A percentile compares a stretch with the other conserved stretches of the same genome.
Conservation (phyloP, 2,329 filamentous ascomycete genomes). For the Hypocreales sp. region DNA sequence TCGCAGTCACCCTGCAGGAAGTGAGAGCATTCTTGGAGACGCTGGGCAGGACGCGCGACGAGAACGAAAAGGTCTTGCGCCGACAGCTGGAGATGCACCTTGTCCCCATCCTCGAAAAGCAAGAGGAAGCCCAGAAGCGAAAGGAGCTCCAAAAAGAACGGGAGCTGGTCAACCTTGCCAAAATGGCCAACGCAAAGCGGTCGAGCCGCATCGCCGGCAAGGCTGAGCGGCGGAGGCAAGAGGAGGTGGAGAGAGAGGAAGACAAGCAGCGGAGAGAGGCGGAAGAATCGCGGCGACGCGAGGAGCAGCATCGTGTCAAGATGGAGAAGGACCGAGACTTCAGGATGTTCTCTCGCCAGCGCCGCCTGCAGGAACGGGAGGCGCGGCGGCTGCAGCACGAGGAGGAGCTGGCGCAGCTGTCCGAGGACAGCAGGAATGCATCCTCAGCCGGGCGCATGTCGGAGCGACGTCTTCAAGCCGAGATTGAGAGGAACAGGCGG, state of each 20-base stretch:
- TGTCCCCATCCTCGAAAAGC: constrained; percentile 69
- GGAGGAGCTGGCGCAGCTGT: constrained; percentile 65
- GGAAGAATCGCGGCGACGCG: constrained; percentile 48
- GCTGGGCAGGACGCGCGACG: constrained; percentile 62
- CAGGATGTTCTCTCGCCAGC: constrained; percentile 69
- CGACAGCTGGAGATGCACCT: constrained; percentile 62
- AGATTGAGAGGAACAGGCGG: constrained; percentile 66
- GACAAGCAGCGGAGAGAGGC: constrained; percentile 36
- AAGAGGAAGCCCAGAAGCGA: constrained; percentile 58
- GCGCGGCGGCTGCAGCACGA: constrained; percentile 69
- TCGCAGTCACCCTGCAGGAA: constrained; percentile 69
- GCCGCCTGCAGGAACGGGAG: constrained; percentile 75
- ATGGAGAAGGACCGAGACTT: constrained; percentile 61
- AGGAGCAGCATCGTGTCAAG: constrained; percentile 43
- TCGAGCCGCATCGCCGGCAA: constrained; percentile 81
- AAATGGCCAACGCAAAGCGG: constrained; percentile 84
- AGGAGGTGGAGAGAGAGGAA: constrained; percentile 56
- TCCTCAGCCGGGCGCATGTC: constrained; percentile 48
- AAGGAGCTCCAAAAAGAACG: constrained; percentile 54
- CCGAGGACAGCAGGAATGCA: constrained; percentile 54
- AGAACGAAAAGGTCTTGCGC: constrained; percentile 69
- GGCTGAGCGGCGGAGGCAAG: constrained; percentile 59
- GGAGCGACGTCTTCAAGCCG: constrained; percentile 63
- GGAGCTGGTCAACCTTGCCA: constrained; percentile 67
- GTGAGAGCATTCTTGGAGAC: constrained; percentile 55